These are phyloP conservation scores for Cochlearia excelsa DNA, from an alignment of 345 rosid genomes.

Conservation along the genomic window DNA sequence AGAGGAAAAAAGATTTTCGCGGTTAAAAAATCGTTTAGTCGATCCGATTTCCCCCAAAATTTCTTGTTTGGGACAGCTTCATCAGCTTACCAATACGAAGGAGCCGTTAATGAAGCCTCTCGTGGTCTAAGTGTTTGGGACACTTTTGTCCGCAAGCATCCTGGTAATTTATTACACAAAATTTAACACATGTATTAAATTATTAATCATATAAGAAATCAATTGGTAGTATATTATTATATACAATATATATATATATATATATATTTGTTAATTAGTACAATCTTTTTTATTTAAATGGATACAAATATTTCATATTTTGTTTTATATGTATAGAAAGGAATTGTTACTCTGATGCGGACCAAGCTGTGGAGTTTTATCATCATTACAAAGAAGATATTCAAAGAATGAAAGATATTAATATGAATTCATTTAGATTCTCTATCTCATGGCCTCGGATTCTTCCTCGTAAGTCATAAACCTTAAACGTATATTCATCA, in stretches of 20 bases:
- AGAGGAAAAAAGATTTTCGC: constrained; percentile 21
- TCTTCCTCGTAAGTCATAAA: constrained; percentile 36
- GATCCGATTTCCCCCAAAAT: constrained; percentile 22
- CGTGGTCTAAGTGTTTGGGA: constrained; percentile 39
- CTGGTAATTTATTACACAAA: constrained; percentile 7
- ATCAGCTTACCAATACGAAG: constrained; percentile 38
- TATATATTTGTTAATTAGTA: not conserved
- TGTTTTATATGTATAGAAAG: constrained; percentile 12
- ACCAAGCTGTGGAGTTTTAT: constrained; percentile 37
- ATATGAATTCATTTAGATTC: constrained; percentile 44
- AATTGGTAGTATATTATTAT: no score
- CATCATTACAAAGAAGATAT: constrained; percentile 41
- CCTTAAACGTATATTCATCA: not conserved
- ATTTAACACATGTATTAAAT: no score
- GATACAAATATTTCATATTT: no score
- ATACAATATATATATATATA: no score
- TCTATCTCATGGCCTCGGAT: constrained; percentile 56
- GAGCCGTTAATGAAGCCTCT: constrained; percentile 24
- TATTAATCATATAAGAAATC: no score
- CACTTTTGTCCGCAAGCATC: constrained; percentile 24
- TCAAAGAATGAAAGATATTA: constrained; percentile 34
- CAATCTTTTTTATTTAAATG: no score
- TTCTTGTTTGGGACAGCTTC: constrained; percentile 39
- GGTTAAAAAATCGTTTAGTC: constrained; percentile 8
- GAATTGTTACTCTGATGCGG: constrained; percentile 32